Percentiles rank a stretch among this genome's conserved stretches.
Evolutionary conservation across 257 asterid genomes (phyloP).

Genomic region (Jaltomata sinuosa): DNA sequence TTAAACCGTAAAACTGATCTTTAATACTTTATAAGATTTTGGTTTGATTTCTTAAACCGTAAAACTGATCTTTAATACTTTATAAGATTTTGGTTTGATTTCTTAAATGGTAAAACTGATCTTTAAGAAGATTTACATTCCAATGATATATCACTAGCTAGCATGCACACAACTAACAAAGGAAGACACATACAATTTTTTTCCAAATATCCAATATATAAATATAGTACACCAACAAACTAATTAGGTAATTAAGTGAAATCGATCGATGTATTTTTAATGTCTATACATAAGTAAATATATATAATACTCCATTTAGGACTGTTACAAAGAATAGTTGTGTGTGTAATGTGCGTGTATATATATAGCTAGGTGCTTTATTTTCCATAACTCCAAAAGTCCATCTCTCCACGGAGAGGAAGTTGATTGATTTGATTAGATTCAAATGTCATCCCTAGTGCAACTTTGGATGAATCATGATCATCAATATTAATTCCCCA

Average conservation of each 20-base stretch:
- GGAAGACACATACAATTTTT: background rate
- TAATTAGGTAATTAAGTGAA: background rate
- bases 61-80: too few relatives aligned
- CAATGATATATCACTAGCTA: background rate
- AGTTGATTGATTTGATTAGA: constrained; percentile 38
- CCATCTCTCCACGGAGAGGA: constrained; percentile 58
- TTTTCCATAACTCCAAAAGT: constrained; percentile 68
- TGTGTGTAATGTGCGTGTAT: background rate
- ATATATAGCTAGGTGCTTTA: background rate
- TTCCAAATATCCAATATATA: background rate
- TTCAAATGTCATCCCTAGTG: constrained; percentile 10
- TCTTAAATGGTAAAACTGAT: background rate
- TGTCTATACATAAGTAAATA: too few relatives aligned
- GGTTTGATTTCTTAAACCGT: background rate
- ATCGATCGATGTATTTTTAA: background rate
- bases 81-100: too few relatives aligned
- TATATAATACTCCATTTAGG: background rate
- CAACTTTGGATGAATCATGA: constrained; percentile 16
- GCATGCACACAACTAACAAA: background rate
- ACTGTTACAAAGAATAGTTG: background rate
- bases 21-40: too few relatives aligned
- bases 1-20: background rate
- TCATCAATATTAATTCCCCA: constrained; percentile 38
- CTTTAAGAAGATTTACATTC: background rate
- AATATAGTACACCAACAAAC: background rate